Evolutionary conservation across 306 rosid species (phyloP), one percentile per base, ranked within the genome.

Genomic region (Trifolium repens): DNA sequence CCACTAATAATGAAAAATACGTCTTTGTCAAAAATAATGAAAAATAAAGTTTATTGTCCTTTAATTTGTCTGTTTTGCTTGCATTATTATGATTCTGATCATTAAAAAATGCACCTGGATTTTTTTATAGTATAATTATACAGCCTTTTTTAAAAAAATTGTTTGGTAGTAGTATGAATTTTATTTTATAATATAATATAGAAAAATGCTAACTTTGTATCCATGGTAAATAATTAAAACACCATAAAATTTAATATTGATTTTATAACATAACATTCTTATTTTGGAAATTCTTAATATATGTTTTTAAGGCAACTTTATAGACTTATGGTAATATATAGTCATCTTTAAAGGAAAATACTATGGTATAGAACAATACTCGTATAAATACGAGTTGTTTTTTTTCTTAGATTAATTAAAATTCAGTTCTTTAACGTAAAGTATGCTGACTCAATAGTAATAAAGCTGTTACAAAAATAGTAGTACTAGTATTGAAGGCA

Each of bases 31-130:
- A 55, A 52, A 52, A 9, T 13, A 14, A 50, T 16, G 10, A 11
- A 50, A n/a, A 15, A 16, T 5, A 53, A 3, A 54, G 17, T 19
- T 47, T 67, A 15, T 75, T 78, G 74, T 76, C 75, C 74, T 75
- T 79, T 58, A 35, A 57, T 61, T 14, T 77, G 74, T 67, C 64
- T 55, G 35, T 42, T 72, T 30, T 27, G 32, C 32, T 54, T 67
- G 43, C 34, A 19, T 57, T 27, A 44, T 8, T 14, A 0, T 15
- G 22, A 50, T 50, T n/a, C 35, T 7, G 53, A 42, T 13, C 2
- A 3, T 12, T 12, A 13, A 46, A 46, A 46, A 46, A 46, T 46
- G 2, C 52, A 46, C 16, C 7, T 42, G 9, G 12, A 42, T 42
- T 8, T 8, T 42, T 44, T 43, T 37, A 5, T 37, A 1, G 19